Evolutionary conservation across 2,329 filamentous ascomycete genomes (phyloP).

Genomic region (Cladosporium austrohemisphaericum): DNA sequence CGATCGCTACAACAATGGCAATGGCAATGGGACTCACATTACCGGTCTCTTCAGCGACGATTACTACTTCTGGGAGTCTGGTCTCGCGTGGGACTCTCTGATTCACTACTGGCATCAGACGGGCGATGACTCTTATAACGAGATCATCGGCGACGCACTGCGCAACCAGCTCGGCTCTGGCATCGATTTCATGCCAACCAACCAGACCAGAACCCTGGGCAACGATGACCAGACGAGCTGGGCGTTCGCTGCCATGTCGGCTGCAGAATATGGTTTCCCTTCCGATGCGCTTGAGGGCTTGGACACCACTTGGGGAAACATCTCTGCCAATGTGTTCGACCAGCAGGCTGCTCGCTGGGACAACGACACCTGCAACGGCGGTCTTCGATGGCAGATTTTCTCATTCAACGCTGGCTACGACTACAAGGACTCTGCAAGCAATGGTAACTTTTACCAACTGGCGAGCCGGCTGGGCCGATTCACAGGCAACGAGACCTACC

Average conservation of each 20-base stretch:
- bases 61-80: conserved; percentile 61
- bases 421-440: conserved; percentile 80
- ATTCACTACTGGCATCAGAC: conserved; percentile 68
- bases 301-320: conserved; percentile 64
- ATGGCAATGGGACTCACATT: conserved; percentile 11
- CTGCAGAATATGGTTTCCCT: conserved; percentile 72
- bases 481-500: conserved; percentile 51
- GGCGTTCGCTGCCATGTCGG: conserved; percentile 75
- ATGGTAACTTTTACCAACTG: conserved; percentile 79
- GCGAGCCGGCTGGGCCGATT: conserved; percentile 51
- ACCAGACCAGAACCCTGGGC: conserved; percentile 35
- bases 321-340: conserved; percentile 76
- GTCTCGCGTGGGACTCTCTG: conserved; percentile 64
- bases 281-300: conserved; percentile 56
- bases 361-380: conserved; percentile 61
- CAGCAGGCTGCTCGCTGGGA: conserved; percentile 71
- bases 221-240: conserved; percentile 67
- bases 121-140: conserved; percentile 59
- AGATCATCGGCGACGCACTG: conserved; percentile 56
- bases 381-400: conserved; percentile 82
- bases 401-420: conserved; percentile 70
- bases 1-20: conserved; percentile 19
- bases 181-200: conserved; percentile 58
- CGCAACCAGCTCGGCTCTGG: conserved; percentile 57
- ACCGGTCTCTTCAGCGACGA: conserved; percentile 26